Base-by-base conservation (phyloP, 176 grass and related monocot genomes). In the Hsuehochloa calcarea region DNA sequence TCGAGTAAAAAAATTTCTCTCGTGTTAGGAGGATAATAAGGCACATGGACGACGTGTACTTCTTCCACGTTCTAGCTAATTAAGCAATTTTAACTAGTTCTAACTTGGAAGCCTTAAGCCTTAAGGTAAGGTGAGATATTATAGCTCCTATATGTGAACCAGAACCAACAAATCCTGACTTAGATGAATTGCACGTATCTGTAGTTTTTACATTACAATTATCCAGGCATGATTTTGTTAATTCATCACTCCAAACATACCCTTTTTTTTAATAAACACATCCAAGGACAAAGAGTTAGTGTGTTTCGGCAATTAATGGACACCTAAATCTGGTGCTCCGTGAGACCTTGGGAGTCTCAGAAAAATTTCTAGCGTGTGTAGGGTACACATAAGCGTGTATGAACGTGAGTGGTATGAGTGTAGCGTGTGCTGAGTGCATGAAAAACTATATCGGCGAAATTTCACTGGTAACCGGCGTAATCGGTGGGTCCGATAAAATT, bases 101-200 rank as follows among this genome's bases (percentile, higher is more conserved):
- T 3, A n/a, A 16, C 17, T 65, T 68, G 50, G 34, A 58, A 73
- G 45, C 67, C 40, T 74, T 74, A 75, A 55, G 29, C 67, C 0
- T 83, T 83, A 78, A 88, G 65, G 2, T 43, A 83, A 2, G n/a
- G 25, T 22, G 35, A 56, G 35, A 78, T 20, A 45, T 45, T 44
- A 61, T 61, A 17, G 25, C 60, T 6, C 25, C 8, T 34, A 0
- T 8, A 8, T 66, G 15, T 20, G 37, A 38, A 34, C 13, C 61
- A 64, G 61, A 16, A 15, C 25, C 25, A 34, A 64, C 5, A 31
- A 15, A 31, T 63, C 11, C 5, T 27, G 1, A 29, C 11, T 15
- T 13, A 26, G 4, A 14, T 34, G 26, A 64, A 34, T 27, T 7
- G 61, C 5, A 64, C 1, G 6, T 34, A 34, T 34, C 31, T 14